A percentile compares a stretch with the other conserved stretches of the same genome.
Conservation (phyloP, 148 eudicot species). For the Arctostaphylos glauca region DNA sequence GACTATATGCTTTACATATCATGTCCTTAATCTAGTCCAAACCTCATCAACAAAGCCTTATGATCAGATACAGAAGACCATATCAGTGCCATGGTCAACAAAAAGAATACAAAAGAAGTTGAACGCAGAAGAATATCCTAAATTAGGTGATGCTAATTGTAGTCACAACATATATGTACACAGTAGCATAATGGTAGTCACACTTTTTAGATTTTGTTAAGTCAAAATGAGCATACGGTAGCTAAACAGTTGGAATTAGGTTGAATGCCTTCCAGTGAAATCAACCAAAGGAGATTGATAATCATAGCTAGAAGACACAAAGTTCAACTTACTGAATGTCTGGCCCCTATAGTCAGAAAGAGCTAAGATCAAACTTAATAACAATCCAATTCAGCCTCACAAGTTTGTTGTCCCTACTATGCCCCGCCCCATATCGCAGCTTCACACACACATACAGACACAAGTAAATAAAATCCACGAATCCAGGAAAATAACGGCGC, state of each 20-base stretch:
- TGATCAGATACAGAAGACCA: neutral
- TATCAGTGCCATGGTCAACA: no score
- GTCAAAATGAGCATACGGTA: neutral
- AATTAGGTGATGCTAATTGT: no score
- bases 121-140: neutral
- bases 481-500: neutral
- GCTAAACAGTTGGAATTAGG: neutral
- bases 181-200: neutral
- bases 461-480: neutral
- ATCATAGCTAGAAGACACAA: neutral
- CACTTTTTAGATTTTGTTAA: neutral
- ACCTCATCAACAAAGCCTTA: neutral
- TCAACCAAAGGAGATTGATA: neutral
- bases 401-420: neutral
- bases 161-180: neutral
- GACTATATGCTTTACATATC: neutral
- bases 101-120: neutral
- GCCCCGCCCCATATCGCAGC: neutral
- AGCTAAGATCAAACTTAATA: neutral
- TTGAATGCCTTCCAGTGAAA: neutral
- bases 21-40: neutral
- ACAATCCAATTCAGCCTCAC: constrained; percentile 19
- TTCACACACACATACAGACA: neutral
- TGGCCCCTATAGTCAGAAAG: neutral
- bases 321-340: neutral